These are phyloP conservation scores for Imleria badia DNA, from an alignment of 768 basidiomycete genomes.

Conservation along the genomic window DNA sequence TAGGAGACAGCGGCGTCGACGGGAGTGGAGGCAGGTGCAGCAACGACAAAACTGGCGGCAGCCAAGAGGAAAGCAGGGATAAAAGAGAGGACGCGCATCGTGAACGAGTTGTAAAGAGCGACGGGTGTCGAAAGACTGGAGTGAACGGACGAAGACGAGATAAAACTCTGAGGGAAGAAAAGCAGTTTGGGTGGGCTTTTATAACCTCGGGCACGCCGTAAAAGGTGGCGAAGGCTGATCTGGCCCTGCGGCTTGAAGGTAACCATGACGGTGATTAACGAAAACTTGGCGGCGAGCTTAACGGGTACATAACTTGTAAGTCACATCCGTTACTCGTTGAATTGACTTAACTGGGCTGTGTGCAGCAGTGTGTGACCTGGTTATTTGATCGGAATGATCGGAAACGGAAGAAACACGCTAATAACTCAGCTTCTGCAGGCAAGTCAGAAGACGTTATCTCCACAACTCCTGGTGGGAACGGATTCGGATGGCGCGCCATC, in stretches of 20 bases:
- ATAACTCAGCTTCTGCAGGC: neutral
- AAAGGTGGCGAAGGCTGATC: neutral
- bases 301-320: neutral
- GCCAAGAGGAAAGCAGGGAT: slow-evolving; percentile 12
- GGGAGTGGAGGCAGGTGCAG: slow-evolving; percentile 1
- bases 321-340: neutral
- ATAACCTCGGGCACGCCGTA: slow-evolving; percentile 6
- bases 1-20: neutral
- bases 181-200: slow-evolving; percentile 7
- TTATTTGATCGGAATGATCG: slow-evolving; percentile 1
- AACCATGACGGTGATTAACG: neutral
- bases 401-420: slow-evolving; percentile 8
- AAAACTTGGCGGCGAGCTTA: neutral
- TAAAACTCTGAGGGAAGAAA: neutral
- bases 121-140: slow-evolving; percentile 12
- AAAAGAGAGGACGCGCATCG: slow-evolving; percentile 18
- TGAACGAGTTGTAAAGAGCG: slow-evolving; percentile 11
- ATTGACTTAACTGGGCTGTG: neutral
- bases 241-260: neutral
- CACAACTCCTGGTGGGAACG: neutral
- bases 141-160: neutral
- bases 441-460: slow-evolving; percentile 5
- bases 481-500: neutral
- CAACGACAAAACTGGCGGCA: slow-evolving; percentile 6
- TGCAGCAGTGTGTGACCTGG: neutral